Evolutionary conservation across 345 rosid species (phyloP).

Genomic region (Aquilaria yunnanensis): DNA sequence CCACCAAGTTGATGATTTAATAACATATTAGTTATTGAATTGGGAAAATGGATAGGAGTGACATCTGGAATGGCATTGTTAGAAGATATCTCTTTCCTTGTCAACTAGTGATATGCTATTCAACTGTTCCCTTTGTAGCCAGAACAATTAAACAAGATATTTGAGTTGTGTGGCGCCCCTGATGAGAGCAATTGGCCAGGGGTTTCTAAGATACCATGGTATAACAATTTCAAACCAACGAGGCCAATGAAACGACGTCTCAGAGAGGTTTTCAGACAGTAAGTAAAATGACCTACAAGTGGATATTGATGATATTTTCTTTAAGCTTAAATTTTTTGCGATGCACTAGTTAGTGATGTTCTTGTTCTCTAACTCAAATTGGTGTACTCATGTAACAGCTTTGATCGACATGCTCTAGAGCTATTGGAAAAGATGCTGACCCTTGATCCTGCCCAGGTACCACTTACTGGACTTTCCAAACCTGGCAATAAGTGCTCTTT

Average conservation of each 20-base stretch:
- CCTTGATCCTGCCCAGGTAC: slow-evolving; percentile 91
- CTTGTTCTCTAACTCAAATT: too few species aligned
- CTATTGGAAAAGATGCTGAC: slow-evolving; percentile 82
- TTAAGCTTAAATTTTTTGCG: neutral
- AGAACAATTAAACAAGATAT: slow-evolving; percentile 69
- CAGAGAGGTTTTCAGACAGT: slow-evolving; percentile 73
- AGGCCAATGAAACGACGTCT: slow-evolving; percentile 76
- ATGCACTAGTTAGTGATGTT: too few species aligned
- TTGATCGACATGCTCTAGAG: slow-evolving; percentile 92
- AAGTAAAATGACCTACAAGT: slow-evolving; percentile 24
- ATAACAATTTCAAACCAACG: slow-evolving; percentile 65
- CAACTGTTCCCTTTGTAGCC: slow-evolving; percentile 29
- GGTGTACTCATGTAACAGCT: slow-evolving; percentile 23
- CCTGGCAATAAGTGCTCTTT: neutral
- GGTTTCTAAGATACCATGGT: slow-evolving; percentile 72
- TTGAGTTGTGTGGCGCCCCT: slow-evolving; percentile 73
- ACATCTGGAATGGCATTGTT: neutral
- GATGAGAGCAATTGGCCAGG: slow-evolving; percentile 76
- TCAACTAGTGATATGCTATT: neutral
- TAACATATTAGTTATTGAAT: neutral
- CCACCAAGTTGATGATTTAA: neutral
- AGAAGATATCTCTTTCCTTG: too few species aligned
- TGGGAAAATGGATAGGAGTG: neutral
- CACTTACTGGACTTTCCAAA: too few species aligned
- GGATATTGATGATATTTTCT: too few species aligned